phyloP scores from a whole-genome alignment of 768 basidiomycete genomes.

The Porpolomopsis calyptriformis region DNA sequence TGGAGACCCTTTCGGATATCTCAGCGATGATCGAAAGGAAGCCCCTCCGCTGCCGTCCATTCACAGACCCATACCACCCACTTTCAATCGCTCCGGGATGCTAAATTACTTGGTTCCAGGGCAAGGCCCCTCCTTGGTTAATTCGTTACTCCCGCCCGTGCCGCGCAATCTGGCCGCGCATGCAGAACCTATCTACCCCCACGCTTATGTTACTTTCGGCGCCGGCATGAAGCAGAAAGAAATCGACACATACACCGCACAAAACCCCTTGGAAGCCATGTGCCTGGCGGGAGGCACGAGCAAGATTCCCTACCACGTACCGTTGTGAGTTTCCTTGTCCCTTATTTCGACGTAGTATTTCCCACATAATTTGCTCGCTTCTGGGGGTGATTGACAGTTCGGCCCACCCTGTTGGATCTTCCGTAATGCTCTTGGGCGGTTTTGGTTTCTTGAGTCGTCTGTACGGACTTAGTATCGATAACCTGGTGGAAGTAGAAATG shows the following conservation, averaged over 20 bases:
- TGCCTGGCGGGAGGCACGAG: conserved; percentile 32
- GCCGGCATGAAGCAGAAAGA: conserved; percentile 80
- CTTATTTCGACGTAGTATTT: conserved; percentile 2
- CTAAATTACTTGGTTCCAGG: conserved; percentile 23
- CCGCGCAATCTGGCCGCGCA: conserved; percentile 33
- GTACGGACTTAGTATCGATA: conserved; percentile 81
- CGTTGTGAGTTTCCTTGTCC: conserved; percentile 42
- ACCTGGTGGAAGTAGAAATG: conserved; percentile 84
- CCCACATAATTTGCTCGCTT: too few relatives aligned
- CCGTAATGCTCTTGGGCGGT: conserved; percentile 75
- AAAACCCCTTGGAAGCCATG: conserved; percentile 50
- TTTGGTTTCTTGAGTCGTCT: conserved; percentile 82
- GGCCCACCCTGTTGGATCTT: conserved; percentile 71
- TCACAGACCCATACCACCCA: conserved; percentile 21
- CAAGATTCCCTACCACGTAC: conserved; percentile 69
- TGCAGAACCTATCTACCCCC: conserved; percentile 50
- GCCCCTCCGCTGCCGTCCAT: background rate
- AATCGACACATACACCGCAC: conserved; percentile 66
- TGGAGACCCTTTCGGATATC: conserved; percentile 53
- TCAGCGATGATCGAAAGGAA: conserved; percentile 21
- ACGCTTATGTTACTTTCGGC: conserved; percentile 79
- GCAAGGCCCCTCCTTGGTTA: conserved; percentile 12
- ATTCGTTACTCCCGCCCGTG: conserved; percentile 22
- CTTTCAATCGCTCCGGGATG: conserved; percentile 25
- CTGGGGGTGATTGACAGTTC: conserved; percentile 33